Evolutionary conservation across 257 asterid genomes (phyloP), one percentile per base, ranked within the genome.

Genomic region (Solanum boliviense): DNA sequence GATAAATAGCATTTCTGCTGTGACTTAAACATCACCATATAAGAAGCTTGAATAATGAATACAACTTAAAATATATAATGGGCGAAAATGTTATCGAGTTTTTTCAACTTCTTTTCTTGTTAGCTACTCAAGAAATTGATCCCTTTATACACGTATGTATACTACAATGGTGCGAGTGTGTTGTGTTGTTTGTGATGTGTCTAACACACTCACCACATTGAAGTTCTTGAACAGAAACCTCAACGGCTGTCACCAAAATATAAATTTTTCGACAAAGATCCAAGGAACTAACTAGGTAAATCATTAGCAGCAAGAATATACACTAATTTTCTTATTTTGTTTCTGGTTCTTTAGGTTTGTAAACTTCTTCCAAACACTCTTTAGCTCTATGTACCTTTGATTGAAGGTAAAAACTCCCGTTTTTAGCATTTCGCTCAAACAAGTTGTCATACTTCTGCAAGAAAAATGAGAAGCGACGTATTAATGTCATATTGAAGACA

Each of bases 341-440:
- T 67, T 67, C 84, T 78, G 62, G 62, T 78, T 78, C 62, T 41
- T 78, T 41, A 25, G 62, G 74, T 89, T 88, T 88, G 86, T 91
- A 79, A 86, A 89, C 44, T 48, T 92, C 85, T 89, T 93, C 95
- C 83, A 93, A 91, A 83, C 95, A 93, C 87, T 94, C 98, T 88
- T 94, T 94, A 67, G 98, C 98, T 87, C 96, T 90, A 62, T 93
- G 95, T 71, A 94, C 94, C 88, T 94, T 94, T 48, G 98, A 94
- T 65, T 93, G 89, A 29, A 89, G 89, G 71, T 89, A 89, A 75
- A 89, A 94, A 70, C 92, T 92, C 84, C 96, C 96, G n/a, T 70
- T 94, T 89, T 93, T 92, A n/a, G 96, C 89, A 87, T 94, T 94
- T 52, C 91, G 90, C 87, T 94, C 96, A 74, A 93, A 93, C 91